Evolutionary conservation across 2,329 filamentous ascomycete genomes (phyloP).

Genomic region (Ceratocystis destructans): DNA sequence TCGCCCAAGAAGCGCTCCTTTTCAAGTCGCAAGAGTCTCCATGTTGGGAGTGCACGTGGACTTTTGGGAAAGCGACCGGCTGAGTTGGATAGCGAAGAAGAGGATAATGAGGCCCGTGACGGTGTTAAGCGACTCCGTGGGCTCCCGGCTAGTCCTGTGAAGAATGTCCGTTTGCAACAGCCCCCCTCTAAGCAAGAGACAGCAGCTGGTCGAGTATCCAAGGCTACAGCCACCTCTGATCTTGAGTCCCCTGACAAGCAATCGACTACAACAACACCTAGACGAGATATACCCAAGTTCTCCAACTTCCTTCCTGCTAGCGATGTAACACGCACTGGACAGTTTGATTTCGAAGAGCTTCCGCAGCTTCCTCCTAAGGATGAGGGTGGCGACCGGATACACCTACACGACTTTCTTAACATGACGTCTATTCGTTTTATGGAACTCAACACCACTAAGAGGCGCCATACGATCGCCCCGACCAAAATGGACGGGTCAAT

Average conservation of each 20-base stretch:
- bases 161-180: constrained; percentile 55
- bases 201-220: constrained; percentile 44
- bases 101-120: constrained; percentile 42
- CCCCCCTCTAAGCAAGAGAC: constrained; percentile 55
- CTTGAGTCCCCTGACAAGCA: constrained; percentile 30
- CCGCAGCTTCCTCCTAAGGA: constrained; percentile 24
- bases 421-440: constrained; percentile 97
- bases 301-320: background rate
- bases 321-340: constrained; percentile 23
- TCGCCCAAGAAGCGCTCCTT: constrained; percentile 59
- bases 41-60: constrained; percentile 59
- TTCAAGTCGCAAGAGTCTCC: constrained; percentile 59
- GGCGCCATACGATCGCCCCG: constrained; percentile 67
- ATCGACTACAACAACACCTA: constrained; percentile 33
- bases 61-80: constrained; percentile 59
- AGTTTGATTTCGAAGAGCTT: constrained; percentile 30
- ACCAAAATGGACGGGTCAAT: constrained; percentile 31
- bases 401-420: constrained; percentile 83
- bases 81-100: constrained; percentile 52
- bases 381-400: constrained; percentile 48
- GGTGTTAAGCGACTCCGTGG: constrained; percentile 56
- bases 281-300: constrained; percentile 13
- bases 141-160: constrained; percentile 63
- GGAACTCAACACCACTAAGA: constrained; percentile 93
- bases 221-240: constrained; percentile 29